Evolutionary conservation across 139 green algal genomes (phyloP).

Genomic region (Chlamydomonas eustigma): DNA sequence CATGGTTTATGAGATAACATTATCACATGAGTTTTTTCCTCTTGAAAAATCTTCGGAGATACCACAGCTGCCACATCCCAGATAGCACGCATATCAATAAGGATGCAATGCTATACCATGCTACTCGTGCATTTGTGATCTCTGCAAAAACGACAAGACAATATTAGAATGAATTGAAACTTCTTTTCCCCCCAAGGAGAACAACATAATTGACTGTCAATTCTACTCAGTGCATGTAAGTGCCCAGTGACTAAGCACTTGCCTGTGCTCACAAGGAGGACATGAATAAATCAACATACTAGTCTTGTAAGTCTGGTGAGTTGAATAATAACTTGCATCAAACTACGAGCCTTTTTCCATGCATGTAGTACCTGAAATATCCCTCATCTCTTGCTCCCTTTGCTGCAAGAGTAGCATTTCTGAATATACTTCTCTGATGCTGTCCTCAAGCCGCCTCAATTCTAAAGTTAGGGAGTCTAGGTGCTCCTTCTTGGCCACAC

Average conservation of each 20-base stretch:
- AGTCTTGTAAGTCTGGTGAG: too few relatives aligned
- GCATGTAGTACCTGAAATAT: slow-evolving; percentile 89
- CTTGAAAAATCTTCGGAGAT: slow-evolving; percentile 73
- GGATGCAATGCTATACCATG: slow-evolving; percentile 71
- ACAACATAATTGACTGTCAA: too few relatives aligned
- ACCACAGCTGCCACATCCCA: slow-evolving; percentile 72
- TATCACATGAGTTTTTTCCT: slow-evolving; percentile 59
- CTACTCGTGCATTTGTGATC: slow-evolving; percentile 81
- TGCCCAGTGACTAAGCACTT: too few relatives aligned
- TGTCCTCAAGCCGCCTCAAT: slow-evolving; percentile 57
- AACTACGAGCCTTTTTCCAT: too few relatives aligned
- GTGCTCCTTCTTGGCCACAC: slow-evolving; percentile 92
- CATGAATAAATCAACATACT: too few relatives aligned
- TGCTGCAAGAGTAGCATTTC: slow-evolving; percentile 75
- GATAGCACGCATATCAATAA: slow-evolving; percentile 73
- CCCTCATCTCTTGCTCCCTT: slow-evolving; percentile 81
- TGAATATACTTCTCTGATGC: slow-evolving; percentile 60
- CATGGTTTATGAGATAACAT: too few relatives aligned
- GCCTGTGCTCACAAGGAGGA: too few relatives aligned
- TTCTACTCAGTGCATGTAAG: too few relatives aligned
- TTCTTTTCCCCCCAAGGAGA: too few relatives aligned
- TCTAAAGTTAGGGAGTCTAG: slow-evolving; percentile 78
- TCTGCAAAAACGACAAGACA: too few relatives aligned
- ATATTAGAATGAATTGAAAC: too few relatives aligned
- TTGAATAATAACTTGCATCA: too few relatives aligned